A percentile compares a stretch with the other conserved stretches of the same genome.
Evolutionary conservation across 768 basidiomycete species (phyloP).

Genomic region (Chlorophyllum brunneum): DNA sequence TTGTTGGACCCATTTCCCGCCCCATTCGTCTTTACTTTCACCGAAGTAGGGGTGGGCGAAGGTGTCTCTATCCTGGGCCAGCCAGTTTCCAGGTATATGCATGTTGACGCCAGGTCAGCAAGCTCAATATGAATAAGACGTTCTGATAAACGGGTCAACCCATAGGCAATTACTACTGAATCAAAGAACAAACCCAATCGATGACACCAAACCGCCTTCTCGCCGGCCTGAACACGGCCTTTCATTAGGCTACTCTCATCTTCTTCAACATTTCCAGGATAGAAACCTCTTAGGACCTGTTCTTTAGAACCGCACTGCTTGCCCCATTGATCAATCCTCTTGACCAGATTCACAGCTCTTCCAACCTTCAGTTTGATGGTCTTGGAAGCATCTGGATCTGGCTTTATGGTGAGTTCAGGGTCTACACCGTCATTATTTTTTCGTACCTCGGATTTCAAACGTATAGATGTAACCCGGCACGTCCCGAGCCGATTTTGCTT

Average conservation of each 20-base stretch:
- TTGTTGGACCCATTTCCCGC: slow-evolving; percentile 13
- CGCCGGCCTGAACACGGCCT: slow-evolving; percentile 59
- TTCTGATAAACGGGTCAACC: slow-evolving; percentile 34
- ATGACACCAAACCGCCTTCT: slow-evolving; percentile 64
- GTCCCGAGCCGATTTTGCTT: slow-evolving; percentile 50
- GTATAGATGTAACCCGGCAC: slow-evolving; percentile 77
- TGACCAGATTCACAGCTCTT: slow-evolving; percentile 66
- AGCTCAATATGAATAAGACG: slow-evolving; percentile 79
- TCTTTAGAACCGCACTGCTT: slow-evolving; percentile 79
- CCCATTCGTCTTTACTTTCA: slow-evolving; percentile 15
- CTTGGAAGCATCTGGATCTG: slow-evolving; percentile 17
- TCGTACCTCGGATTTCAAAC: slow-evolving; percentile 71
- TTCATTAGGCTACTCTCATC: slow-evolving; percentile 52
- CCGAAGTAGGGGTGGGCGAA: slow-evolving; percentile 14
- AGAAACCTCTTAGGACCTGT: slow-evolving; percentile 70
- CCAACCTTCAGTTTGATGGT: slow-evolving; percentile 75
- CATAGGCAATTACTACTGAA: no score
- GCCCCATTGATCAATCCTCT: slow-evolving; percentile 74
- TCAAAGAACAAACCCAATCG: slow-evolving; percentile 42
- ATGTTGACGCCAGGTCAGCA: slow-evolving; percentile 56
- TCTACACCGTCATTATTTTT: neutral
- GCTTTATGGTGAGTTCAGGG: neutral
- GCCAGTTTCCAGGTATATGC: slow-evolving; percentile 53
- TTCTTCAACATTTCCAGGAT: slow-evolving; percentile 49
- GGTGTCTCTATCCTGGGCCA: slow-evolving; percentile 35